These are phyloP conservation scores for Colletotrichum trifolii DNA, from an alignment of 2,329 filamentous ascomycete genomes.

Conservation along the genomic window DNA sequence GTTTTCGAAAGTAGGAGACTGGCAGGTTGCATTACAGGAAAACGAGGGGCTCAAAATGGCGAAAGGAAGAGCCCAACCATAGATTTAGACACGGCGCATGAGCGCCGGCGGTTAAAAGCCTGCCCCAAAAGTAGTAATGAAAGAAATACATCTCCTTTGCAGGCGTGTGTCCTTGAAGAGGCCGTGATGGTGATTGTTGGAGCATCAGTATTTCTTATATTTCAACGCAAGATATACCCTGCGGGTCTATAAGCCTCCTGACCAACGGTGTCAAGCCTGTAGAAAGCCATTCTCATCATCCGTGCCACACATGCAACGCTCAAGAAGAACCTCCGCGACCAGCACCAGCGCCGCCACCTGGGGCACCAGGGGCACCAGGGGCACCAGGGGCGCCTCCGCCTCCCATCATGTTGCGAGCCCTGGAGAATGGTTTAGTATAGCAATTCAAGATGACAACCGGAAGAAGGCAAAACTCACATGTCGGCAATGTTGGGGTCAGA, in stretches of 20 bases:
- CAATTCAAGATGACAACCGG: neutral
- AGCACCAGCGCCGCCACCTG: slow-evolving; percentile 43
- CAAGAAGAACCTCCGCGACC: slow-evolving; percentile 36
- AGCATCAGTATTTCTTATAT: slow-evolving; percentile 21
- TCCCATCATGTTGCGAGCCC: slow-evolving; percentile 61
- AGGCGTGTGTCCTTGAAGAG: neutral
- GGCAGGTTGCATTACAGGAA: neutral
- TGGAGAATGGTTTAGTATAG: slow-evolving; percentile 37
- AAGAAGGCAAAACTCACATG: slow-evolving; percentile 73
- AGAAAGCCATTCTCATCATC: neutral
- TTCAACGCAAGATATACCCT: slow-evolving; percentile 5
- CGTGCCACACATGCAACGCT: neutral
- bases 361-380: slow-evolving; percentile 36
- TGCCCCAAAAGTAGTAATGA: no score
- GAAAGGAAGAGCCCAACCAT: no score
- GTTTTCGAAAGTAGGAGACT: neutral
- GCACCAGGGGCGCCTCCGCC: slow-evolving; percentile 40
- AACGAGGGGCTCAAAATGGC: no score
- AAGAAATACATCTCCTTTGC: no score
- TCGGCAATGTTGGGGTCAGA: slow-evolving; percentile 91
- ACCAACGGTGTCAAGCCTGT: neutral
- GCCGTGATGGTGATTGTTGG: slow-evolving; percentile 18
- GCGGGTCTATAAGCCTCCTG: neutral
- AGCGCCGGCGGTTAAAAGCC: no score
- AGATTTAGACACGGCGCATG: no score